Evolutionary conservation across 2,329 filamentous ascomycete genomes (phyloP).

Genomic region (Fusarium xyrophilum): DNA sequence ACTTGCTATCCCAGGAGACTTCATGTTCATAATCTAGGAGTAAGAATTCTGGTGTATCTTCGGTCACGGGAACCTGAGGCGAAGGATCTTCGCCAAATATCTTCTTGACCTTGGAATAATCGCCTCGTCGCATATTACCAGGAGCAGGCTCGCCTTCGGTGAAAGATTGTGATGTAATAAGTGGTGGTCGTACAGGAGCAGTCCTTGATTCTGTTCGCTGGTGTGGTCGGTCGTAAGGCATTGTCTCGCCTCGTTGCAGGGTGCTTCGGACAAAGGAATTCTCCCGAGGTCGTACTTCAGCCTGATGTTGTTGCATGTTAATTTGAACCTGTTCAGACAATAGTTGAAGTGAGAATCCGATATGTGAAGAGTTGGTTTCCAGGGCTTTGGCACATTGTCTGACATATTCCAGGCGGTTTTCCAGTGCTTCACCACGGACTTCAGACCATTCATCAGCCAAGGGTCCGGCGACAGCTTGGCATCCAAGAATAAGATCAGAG

Average conservation of each 20-base stretch:
- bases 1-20: conserved; percentile 86
- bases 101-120: conserved; percentile 69
- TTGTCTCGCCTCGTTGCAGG: conserved; percentile 64
- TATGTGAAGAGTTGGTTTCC: conserved; percentile 84
- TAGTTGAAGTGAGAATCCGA: conserved; percentile 86
- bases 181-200: conserved; percentile 52
- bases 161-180: conserved; percentile 68
- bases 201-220: conserved; percentile 63
- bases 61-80: conserved; percentile 60
- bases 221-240: conserved; percentile 63
- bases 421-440: conserved; percentile 85
- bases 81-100: conserved; percentile 71
- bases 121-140: conserved; percentile 63
- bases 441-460: conserved; percentile 96
- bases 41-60: conserved; percentile 84
- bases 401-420: conserved; percentile 83
- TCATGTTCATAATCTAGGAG: conserved; percentile 87
- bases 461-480: conserved; percentile 90
- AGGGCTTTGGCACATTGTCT: conserved; percentile 78
- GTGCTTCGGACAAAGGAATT: conserved; percentile 58
- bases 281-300: conserved; percentile 53
- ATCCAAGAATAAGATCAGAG: conserved; percentile 84
- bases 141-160: conserved; percentile 63
- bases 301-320: conserved; percentile 54
- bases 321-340: conserved; percentile 80